Base-by-base conservation (phyloP, 306 rosid genomes). In the Alnus glutinosa region DNA sequence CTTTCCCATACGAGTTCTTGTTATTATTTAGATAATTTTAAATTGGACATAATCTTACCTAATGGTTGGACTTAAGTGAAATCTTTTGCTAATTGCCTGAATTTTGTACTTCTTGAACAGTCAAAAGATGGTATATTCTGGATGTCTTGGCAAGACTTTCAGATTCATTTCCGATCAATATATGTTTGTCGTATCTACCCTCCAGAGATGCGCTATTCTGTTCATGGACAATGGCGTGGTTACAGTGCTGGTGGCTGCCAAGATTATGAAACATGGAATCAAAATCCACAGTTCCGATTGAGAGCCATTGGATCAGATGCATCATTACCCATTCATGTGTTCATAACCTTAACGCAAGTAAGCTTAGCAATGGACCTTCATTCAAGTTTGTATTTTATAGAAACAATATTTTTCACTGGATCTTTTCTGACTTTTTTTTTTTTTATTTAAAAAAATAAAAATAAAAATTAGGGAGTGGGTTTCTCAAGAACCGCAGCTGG, bases 71-170 rank as follows among this genome's bases (percentile, higher is more conserved):
- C 44, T 73, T 61, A 49, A 49, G 71, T 81, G 16, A 76, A 73
- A 68, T 79, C 42, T 11, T 49, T 32, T 36, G 19, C 18, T 72
- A 15, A 55, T 47, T 82, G 73, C 70, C 70, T 14, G 66, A 70
- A 67, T 46, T 62, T 23, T 70, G 36, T 19, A 59, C 36, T 64
- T 78, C 50, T 75, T 70, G 13, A 55, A 80, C 94, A 96, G 99
- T 93, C 99, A 52, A 93, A 87, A 81, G 97, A 96, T 81, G 98
- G 99, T 74, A 96, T 96, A 84, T 96, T 96, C 85, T 96, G 99
- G 99, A 93, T 96, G 99, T 96, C 99, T 54, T 96, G 99, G 99
- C 99, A 96, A 89, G 99, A 96, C 85, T 96, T 96, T 82, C 99
- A 96, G 87, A 90, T 96, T 86, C 99, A 96, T 86, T 96, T 96